Conservation (phyloP, 371 early-diverging fungal genomes). For the Dichotomocladium elegans region DNA sequence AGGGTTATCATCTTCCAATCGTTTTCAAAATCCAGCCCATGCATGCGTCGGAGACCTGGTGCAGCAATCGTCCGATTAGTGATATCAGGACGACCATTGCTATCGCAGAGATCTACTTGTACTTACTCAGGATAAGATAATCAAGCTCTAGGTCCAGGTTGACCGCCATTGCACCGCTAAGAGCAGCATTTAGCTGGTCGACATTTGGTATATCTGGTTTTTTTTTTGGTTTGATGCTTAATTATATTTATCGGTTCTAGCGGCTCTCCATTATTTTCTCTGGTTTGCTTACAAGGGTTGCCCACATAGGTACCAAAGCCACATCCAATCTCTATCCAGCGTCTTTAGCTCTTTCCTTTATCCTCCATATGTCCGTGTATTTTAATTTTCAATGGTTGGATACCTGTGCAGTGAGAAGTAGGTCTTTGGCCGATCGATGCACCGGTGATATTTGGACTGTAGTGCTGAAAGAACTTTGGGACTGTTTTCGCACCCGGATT, state of each 20-base stretch:
- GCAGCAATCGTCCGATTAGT: not conserved
- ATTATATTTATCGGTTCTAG: too few relatives aligned
- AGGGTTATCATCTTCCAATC: slow-evolving; percentile 44
- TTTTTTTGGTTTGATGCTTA: too few relatives aligned
- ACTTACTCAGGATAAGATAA: slow-evolving; percentile 31
- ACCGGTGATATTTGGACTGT: slow-evolving; percentile 26
- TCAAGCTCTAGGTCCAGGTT: slow-evolving; percentile 29
- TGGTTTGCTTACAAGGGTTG: too few relatives aligned
- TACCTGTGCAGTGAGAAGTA: too few relatives aligned
- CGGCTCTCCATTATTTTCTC: too few relatives aligned
- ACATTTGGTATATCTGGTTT: not conserved
- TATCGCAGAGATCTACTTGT: not conserved
- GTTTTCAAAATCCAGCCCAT: slow-evolving; percentile 12
- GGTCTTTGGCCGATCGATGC: slow-evolving; percentile 30
- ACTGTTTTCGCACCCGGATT: slow-evolving; percentile 30
- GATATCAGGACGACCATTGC: too few relatives aligned
- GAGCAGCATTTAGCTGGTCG: slow-evolving; percentile 31
- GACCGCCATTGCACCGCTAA: slow-evolving; percentile 29
- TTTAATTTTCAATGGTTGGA: slow-evolving; percentile 25
- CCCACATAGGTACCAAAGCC: too few relatives aligned
- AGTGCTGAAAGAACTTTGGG: slow-evolving; percentile 34
- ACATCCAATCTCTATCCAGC: too few relatives aligned
- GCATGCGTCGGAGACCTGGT: slow-evolving; percentile 15
- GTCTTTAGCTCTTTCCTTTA: too few relatives aligned
- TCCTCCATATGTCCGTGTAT: slow-evolving; percentile 13